A percentile compares a stretch with the other conserved stretches of the same genome.
Conservation (phyloP, 2,329 filamentous ascomycete species). For the Aschersonia sp. region DNA sequence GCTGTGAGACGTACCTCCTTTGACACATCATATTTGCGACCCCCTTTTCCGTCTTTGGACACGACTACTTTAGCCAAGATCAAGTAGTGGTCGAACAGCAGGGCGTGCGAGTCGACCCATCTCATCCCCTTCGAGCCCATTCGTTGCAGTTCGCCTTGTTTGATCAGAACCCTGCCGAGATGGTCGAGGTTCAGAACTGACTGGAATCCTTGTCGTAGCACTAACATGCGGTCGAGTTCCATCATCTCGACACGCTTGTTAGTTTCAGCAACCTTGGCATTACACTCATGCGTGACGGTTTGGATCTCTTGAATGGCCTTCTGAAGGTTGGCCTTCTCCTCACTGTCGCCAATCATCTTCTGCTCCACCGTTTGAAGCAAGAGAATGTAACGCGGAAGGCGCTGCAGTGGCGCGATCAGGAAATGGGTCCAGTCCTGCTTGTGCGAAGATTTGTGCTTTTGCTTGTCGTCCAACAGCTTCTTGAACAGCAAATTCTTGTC, state of each 20-base stretch:
- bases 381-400: conserved; percentile 79
- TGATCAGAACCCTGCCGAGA: conserved; percentile 79
- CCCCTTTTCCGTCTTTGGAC: conserved; percentile 52
- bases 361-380: conserved; percentile 71
- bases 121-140: conserved; percentile 80
- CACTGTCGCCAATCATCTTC: conserved; percentile 68
- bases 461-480: conserved; percentile 69
- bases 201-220: conserved; percentile 77
- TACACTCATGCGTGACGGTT: conserved; percentile 76
- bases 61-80: conserved; percentile 73
- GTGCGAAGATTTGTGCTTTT: conserved; percentile 63
- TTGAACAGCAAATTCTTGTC: conserved; percentile 77
- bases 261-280: conserved; percentile 84
- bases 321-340: conserved; percentile 74
- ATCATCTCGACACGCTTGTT: conserved; percentile 79
- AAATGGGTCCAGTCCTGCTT: conserved; percentile 90
- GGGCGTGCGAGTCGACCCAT: conserved; percentile 85
- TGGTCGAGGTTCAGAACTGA: conserved; percentile 85
- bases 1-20: conserved; percentile 47
- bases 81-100: conserved; percentile 93
- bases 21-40: conserved; percentile 87
- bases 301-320: conserved; percentile 88
- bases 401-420: conserved; percentile 82
- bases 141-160: conserved; percentile 76
- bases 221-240: conserved; percentile 70